Base-by-base conservation (phyloP, 2,329 filamentous ascomycete species). In the Escovopsis sp. region DNA sequence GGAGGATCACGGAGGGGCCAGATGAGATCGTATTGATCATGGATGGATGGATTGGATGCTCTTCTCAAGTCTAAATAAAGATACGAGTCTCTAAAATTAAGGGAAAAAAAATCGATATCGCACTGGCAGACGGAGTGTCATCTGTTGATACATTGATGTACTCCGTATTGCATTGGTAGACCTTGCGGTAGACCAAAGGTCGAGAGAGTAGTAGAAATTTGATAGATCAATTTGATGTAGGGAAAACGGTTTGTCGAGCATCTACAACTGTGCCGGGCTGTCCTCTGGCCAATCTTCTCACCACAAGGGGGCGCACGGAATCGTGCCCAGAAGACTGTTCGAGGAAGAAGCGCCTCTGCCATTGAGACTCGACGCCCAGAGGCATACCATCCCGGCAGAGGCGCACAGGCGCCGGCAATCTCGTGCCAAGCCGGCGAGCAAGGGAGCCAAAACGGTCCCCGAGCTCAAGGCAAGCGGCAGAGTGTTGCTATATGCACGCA, bases 401-500 rank as follows among this genome's bases (percentile, higher is more conserved):
- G 16, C 40, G 50, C 45, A 42, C 41, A 44, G 46, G 48, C 50
- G 44, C 44, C 54, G 60, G 60, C 47, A 50, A 50, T 54, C 55
- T 57, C 56, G 51, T 50, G 47, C 54, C 50, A 38, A 36, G 47
- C 54, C 52, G 41, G 42, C 49, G 47, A 56, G 50, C 39, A 40
- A 51, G 47, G 27, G 42, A 52, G 48, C 62, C 73, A 76, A 74
- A 68, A 76, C 73, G 73, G 62, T 52, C 50, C 50, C 36, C 53
- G 50, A 45, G 53, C 56, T 60, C 63, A 61, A 57, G 62, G 63
- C 59, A 51, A 52, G 14, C 27, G 56, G 52, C 51, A 59, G 62
- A 62, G 65, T 60, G 54, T 74, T 64, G 44, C 73, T 94, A 71
- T 94, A 71, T 84, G 87, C 87, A 93, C 82, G 79, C 77, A 84